Evolutionary conservation across 2,329 filamentous ascomycete species (phyloP).

Genomic region (Pyrenophora seminiperda): DNA sequence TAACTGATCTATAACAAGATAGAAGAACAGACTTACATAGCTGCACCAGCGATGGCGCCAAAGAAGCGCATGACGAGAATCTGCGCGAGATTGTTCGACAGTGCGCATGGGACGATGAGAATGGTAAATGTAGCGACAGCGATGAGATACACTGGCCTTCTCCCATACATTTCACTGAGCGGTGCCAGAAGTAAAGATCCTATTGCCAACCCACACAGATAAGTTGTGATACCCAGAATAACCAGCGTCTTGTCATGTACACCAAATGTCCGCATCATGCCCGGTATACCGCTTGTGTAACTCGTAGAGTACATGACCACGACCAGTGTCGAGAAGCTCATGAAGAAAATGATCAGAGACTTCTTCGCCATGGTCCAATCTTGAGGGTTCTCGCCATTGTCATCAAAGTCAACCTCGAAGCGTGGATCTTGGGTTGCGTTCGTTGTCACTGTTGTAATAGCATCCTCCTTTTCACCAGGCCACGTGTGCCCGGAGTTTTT

Average conservation of each 20-base stretch:
- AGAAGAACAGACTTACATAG: too few species aligned
- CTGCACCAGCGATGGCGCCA: slow-evolving; percentile 73
- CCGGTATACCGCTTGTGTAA: slow-evolving; percentile 74
- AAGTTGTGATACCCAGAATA: slow-evolving; percentile 78
- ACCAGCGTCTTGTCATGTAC: slow-evolving; percentile 63
- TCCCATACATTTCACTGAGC: slow-evolving; percentile 71
- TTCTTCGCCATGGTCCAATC: slow-evolving; percentile 70
- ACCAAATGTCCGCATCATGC: slow-evolving; percentile 70
- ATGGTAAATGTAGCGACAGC: slow-evolving; percentile 69
- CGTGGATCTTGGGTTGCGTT: slow-evolving; percentile 56
- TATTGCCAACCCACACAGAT: slow-evolving; percentile 73
- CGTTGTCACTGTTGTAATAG: slow-evolving; percentile 39
- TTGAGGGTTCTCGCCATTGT: slow-evolving; percentile 64
- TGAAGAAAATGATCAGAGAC: slow-evolving; percentile 58
- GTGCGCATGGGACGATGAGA: slow-evolving; percentile 72
- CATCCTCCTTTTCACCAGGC: slow-evolving; percentile 29
- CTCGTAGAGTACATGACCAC: slow-evolving; percentile 70
- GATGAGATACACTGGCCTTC: slow-evolving; percentile 69
- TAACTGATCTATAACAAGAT: too few species aligned
- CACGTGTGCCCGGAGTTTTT: slow-evolving; percentile 42
- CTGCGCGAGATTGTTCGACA: slow-evolving; percentile 69
- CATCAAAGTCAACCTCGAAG: slow-evolving; percentile 75
- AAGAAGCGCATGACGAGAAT: slow-evolving; percentile 78
- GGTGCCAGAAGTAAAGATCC: slow-evolving; percentile 77
- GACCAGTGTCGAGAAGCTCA: slow-evolving; percentile 62